Evolutionary conservation across 371 early-diverging fungal species (phyloP).

Genomic region (Dentiscutata heterogama): DNA sequence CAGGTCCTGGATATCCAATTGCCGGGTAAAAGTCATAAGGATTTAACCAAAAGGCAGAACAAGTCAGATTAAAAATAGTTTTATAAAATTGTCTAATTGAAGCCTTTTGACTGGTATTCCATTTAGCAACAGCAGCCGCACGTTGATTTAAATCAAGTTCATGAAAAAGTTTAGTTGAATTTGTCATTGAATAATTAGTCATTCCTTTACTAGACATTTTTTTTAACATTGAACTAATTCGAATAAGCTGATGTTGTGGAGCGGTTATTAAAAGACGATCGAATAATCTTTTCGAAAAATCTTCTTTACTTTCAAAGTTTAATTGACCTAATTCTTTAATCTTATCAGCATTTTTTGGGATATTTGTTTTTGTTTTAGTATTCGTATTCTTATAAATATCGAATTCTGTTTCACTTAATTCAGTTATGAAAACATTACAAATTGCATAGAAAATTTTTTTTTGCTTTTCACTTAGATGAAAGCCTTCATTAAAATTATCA

Average conservation of each 20-base stretch:
- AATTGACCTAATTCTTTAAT: slow-evolving; percentile 31
- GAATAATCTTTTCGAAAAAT: slow-evolving; percentile 10
- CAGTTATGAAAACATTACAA: slow-evolving; percentile 16
- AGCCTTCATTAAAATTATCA: neutral
- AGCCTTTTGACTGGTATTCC: slow-evolving; percentile 15
- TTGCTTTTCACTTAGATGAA: slow-evolving; percentile 20
- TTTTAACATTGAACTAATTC: slow-evolving; percentile 3
- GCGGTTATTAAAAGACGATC: neutral
- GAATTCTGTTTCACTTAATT: slow-evolving; percentile 14
- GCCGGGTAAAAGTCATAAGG: slow-evolving; percentile 48
- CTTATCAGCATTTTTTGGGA: neutral
- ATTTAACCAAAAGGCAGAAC: slow-evolving; percentile 33
- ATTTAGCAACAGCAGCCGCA: slow-evolving; percentile 4
- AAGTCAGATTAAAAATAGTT: slow-evolving; percentile 13
- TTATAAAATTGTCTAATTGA: slow-evolving; percentile 11
- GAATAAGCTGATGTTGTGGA: slow-evolving; percentile 1
- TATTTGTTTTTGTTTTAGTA: neutral
- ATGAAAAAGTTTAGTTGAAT: slow-evolving; percentile 36
- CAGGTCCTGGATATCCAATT: slow-evolving; percentile 62
- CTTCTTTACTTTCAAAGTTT: slow-evolving; percentile 3
- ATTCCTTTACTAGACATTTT: slow-evolving; percentile 1
- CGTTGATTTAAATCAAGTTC: slow-evolving; percentile 41
- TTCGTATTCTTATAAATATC: neutral
- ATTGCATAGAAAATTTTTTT: slow-evolving; percentile 3
- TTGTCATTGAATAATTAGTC: slow-evolving; percentile 3